A percentile compares a stretch with the other conserved stretches of the same genome.
Evolutionary conservation across 2,329 filamentous ascomycete genomes (phyloP).

Genomic region (Pseudogymnoascus sp.): DNA sequence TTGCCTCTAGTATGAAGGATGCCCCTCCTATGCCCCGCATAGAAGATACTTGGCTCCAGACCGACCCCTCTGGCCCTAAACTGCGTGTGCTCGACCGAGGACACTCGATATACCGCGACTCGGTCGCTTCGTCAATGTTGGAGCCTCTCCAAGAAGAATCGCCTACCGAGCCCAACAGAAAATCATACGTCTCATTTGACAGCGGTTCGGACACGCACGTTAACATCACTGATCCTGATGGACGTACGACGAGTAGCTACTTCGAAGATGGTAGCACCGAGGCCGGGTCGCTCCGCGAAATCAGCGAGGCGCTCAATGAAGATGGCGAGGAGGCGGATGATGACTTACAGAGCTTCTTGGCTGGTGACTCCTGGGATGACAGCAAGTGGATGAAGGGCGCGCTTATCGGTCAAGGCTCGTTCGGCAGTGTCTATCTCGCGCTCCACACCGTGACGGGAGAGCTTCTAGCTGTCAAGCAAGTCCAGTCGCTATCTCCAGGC

Average conservation of each 20-base stretch:
- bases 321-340: constrained; percentile 90
- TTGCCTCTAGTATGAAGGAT: constrained; percentile 85
- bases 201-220: constrained; percentile 65
- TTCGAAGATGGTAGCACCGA: constrained; percentile 74
- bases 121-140: constrained; percentile 78
- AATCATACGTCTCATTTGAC: constrained; percentile 85
- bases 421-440: constrained; percentile 90
- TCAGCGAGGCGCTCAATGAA: constrained; percentile 77
- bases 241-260: constrained; percentile 68
- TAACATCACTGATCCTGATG: constrained; percentile 70
- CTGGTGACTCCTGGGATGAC: constrained; percentile 89
- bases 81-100: constrained; percentile 39
- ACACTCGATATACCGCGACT: constrained; percentile 69
- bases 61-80: constrained; percentile 46
- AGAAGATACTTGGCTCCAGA: constrained; percentile 81
- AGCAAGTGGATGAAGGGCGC: constrained; percentile 99
- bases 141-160: constrained; percentile 90
- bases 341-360: constrained; percentile 81
- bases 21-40: constrained; percentile 94
- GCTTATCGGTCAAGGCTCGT: constrained; percentile 92
- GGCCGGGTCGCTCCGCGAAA: constrained; percentile 67
- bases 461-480: constrained; percentile 96
- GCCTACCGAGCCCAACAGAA: constrained; percentile 72
- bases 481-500: constrained; percentile 75
- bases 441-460: constrained; percentile 94